These are phyloP conservation scores for Hyphopichia buzzinii DNA, from an alignment of 1,139 yeast species.

Conservation along the genomic window DNA sequence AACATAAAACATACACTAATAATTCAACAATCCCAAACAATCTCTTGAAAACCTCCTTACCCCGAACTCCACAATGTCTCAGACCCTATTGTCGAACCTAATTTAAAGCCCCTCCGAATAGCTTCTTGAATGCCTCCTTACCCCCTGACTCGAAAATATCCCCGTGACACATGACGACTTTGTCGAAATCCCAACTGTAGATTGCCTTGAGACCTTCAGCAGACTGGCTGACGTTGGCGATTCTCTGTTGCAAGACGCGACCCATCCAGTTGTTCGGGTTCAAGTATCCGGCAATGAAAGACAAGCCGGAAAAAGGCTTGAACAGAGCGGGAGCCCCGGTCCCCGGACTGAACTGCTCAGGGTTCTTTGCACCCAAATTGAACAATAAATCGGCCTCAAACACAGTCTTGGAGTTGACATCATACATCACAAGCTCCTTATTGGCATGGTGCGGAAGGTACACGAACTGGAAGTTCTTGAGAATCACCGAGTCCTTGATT, in stretches of 20 bases:
- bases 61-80: no score
- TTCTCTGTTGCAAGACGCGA: conserved; percentile 26
- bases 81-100: no score
- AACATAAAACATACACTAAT: no score
- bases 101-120: conserved; percentile 6
- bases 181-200: conserved; percentile 45
- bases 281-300: conserved; percentile 32
- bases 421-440: conserved; percentile 54
- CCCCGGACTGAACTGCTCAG: conserved; percentile 34
- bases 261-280: conserved; percentile 40
- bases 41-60: no score
- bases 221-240: conserved; percentile 16
- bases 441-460: conserved; percentile 54
- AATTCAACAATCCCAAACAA: no score
- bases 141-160: conserved; percentile 47
- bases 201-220: conserved; percentile 32
- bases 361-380: conserved; percentile 36
- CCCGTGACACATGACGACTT: conserved; percentile 59
- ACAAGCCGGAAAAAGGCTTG: conserved; percentile 41
- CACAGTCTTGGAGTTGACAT: conserved; percentile 43
- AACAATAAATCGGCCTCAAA: conserved; percentile 58
- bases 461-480: conserved; percentile 49
- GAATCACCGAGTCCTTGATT: conserved; percentile 23
- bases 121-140: conserved; percentile 24
- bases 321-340: conserved; percentile 27